These are phyloP conservation scores for Globisporangium uncinulatum DNA, from an alignment of 352 stramenopile species.

Conservation along the genomic window DNA sequence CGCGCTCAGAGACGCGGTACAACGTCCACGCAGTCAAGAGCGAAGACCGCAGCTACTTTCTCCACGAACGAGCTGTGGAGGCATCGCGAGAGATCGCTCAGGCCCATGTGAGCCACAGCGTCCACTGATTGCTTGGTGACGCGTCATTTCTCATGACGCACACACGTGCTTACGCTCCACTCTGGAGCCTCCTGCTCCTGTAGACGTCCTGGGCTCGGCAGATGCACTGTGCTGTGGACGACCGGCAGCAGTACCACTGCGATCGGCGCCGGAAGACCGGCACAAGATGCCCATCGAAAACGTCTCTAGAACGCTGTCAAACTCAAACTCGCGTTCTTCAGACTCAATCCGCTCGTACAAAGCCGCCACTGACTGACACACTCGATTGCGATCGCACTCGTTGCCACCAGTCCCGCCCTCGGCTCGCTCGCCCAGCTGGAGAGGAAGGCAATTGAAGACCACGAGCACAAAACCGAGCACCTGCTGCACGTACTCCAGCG, in stretches of 20 bases:
- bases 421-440: slow-evolving; percentile 11
- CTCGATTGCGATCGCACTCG: neutral
- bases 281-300: slow-evolving; percentile 4
- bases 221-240: slow-evolving; percentile 39
- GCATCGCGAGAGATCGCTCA: slow-evolving; percentile 18
- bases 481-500: slow-evolving; percentile 49
- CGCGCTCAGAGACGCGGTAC: slow-evolving; percentile 7
- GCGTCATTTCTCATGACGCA: too few species aligned
- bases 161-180: too few species aligned
- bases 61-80: slow-evolving; percentile 17
- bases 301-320: neutral
- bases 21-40: slow-evolving; percentile 20
- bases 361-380: neutral
- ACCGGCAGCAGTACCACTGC: slow-evolving; percentile 40
- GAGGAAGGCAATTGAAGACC: slow-evolving; percentile 30
- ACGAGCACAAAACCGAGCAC: slow-evolving; percentile 52
- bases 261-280: slow-evolving; percentile 26
- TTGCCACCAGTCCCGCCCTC: neutral
- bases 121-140: neutral
- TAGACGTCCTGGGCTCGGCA: slow-evolving; percentile 33
- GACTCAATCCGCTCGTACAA: neutral
- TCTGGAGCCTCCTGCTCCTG: too few species aligned
- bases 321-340: too few species aligned
- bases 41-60: slow-evolving; percentile 34
- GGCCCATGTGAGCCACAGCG: slow-evolving; percentile 18